Conservation (phyloP, 768 basidiomycete genomes). For the Cystofilobasidium macerans region DNA sequence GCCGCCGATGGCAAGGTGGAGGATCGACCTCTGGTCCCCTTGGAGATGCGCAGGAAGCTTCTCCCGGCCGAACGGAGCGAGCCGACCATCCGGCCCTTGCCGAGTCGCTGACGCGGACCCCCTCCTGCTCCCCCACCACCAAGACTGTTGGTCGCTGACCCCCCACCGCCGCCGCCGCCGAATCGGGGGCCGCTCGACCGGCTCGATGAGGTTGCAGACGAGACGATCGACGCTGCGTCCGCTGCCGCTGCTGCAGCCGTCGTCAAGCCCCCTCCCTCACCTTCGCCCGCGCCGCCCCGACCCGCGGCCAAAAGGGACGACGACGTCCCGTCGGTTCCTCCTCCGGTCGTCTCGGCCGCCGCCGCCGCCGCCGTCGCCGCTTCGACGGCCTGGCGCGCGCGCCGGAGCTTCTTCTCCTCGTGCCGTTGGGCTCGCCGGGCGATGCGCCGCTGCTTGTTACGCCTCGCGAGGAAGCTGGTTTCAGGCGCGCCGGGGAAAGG, state of each 20-base stretch:
- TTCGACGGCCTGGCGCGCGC: not conserved
- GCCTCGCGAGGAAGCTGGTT: not conserved
- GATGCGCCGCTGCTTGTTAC: not conserved
- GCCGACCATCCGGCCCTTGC: not conserved
- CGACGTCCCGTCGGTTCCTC: too few species aligned
- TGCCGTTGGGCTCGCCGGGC: not conserved
- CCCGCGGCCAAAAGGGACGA: not conserved
- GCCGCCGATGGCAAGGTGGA: too few species aligned
- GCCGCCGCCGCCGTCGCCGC: not conserved
- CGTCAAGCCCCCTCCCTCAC: too few species aligned
- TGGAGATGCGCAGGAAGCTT: not conserved
- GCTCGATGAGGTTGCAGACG: not conserved
- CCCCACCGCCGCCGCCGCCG: too few species aligned
- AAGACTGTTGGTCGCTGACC: too few species aligned
- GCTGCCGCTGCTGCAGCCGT: too few species aligned
- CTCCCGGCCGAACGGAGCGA: not conserved
- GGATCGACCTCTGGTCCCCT: not conserved
- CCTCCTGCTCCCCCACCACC: too few species aligned
- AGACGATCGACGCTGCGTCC: not conserved
- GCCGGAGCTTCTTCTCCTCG: slow-evolving; percentile 6
- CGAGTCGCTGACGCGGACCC: not conserved
- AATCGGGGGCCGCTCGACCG: too few species aligned
- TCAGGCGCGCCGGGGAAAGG: not conserved
- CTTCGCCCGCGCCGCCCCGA: not conserved
- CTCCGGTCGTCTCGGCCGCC: not conserved